These are phyloP conservation scores for Claviceps paspali DNA, from an alignment of 2,329 filamentous ascomycete genomes.

Conservation along the genomic window DNA sequence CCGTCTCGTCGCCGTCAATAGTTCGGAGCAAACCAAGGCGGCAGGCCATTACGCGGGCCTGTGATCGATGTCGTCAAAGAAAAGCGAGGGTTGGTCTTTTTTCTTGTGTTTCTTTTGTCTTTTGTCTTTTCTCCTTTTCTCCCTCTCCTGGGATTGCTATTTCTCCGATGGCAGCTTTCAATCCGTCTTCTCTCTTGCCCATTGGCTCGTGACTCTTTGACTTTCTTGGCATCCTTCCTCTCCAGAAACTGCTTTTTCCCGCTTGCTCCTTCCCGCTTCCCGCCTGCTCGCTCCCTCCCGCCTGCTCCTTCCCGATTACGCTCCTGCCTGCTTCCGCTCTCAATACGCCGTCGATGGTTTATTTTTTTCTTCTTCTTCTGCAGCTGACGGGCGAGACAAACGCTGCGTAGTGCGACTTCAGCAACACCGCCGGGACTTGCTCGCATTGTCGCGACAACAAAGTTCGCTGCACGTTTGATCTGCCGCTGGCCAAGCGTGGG, in stretches of 20 bases:
- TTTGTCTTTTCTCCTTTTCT: neutral
- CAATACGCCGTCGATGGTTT: too few species aligned
- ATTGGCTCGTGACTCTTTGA: too few species aligned
- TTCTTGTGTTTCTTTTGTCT: neutral
- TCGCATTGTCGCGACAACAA: conserved; percentile 19
- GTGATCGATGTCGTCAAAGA: conserved; percentile 21
- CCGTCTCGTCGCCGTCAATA: conserved; percentile 7
- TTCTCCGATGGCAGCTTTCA: conserved; percentile 8
- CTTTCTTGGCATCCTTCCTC: too few species aligned
- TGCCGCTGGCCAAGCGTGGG: conserved; percentile 22
- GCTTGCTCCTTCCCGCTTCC: neutral
- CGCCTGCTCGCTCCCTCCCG: neutral
- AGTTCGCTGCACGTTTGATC: conserved; percentile 20
- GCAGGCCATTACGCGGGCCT: conserved; percentile 15
- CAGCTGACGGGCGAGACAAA: neutral
- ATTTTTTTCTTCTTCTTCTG: neutral
- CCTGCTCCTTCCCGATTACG: neutral
- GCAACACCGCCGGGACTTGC: conserved; percentile 12
- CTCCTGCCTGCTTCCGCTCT: too few species aligned
- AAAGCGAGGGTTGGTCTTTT: conserved; percentile 18
- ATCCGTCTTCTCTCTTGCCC: neutral
- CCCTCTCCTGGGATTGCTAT: neutral
- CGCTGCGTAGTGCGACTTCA: conserved; percentile 14
- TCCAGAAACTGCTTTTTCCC: too few species aligned
- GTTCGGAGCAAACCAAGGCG: conserved; percentile 8